These are phyloP conservation scores for Akanthomyces dipterigenus DNA, from an alignment of 2,329 filamentous ascomycete genomes.

Conservation along the genomic window DNA sequence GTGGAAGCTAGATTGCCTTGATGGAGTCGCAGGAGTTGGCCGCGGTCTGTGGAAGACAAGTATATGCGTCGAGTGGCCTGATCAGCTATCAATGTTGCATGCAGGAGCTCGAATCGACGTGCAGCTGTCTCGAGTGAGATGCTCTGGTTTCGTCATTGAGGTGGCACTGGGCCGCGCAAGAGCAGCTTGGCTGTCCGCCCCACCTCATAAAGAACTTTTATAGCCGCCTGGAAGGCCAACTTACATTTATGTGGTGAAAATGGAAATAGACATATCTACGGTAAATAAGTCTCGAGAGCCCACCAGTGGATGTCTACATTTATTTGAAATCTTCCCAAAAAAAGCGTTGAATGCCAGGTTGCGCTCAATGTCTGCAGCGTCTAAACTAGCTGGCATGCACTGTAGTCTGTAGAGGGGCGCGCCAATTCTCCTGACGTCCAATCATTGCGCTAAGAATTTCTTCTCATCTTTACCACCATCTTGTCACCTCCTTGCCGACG, in stretches of 20 bases:
- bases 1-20: not conserved
- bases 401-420: not conserved
- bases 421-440: not conserved
- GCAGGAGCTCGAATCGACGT: not conserved
- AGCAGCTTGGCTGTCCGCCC: conserved; percentile 8
- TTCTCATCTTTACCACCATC: conserved; percentile 1
- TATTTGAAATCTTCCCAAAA: not conserved
- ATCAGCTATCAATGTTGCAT: not conserved
- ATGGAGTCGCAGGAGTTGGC: not conserved
- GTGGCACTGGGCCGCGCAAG: conserved; percentile 9
- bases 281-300: not conserved
- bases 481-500: not conserved
- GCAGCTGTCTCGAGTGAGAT: conserved; percentile 5
- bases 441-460: conserved; percentile 10
- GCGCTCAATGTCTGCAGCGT: no score
- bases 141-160: conserved; percentile 14
- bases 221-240: not conserved
- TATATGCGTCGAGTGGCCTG: not conserved
- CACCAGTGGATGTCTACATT: not conserved
- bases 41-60: not conserved
- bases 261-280: no score
- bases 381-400: not conserved
- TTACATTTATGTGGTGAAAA: no score
- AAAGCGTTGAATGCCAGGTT: no score
- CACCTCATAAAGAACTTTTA: conserved; percentile 3